Evolutionary conservation across 768 basidiomycete genomes (phyloP), one percentile per base, ranked within the genome.

Genomic region (Neoboletus magnificus): DNA sequence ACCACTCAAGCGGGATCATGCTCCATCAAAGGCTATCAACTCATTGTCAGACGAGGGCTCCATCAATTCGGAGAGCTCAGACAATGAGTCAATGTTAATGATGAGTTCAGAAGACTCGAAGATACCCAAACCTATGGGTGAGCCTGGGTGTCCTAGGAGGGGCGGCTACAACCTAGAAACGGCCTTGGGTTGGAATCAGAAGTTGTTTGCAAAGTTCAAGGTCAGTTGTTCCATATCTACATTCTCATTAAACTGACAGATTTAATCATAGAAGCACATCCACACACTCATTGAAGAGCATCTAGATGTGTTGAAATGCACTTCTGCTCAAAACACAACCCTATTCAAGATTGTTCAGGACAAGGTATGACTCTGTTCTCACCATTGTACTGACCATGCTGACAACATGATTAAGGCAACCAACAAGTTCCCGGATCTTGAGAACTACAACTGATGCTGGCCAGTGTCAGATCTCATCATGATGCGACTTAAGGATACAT

Each of bases 61-160:
- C 4, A 12, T 48, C 13, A 36, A 13, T 9, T 33, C 3, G 13
- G 32, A 27, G n/a, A 40, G 36, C 48, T 50, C 48, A 15, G 48
- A 40, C 8, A 9, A 29, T 3, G 27, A 27, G 37, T 50, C 48
- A 29, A 50, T 5, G 0, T 35, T 11, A 8, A 35, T 2, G 2
- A 13, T 29, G 12, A 37, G n/a, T 29, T 44, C 43, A 44, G 61
- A 61, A n/a, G 54, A 48, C 20, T 53, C 49, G 0, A 60, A 57
- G 47, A 71, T 71, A 32, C 54, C 65, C 33, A 71, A 71, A 36
- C 69, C 68, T 5, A 15, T n/a, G 5, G 65, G 66, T 0, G 61
- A 71, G 43, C 61, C 56, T 22, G 68, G 66, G 18, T 36, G 50
- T 13, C 65, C 65, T 12, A 59, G 64, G 8, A 36, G 50, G 4